phyloP scores from a whole-genome alignment of 73 alveolate species.

The Paramecium octaurelia region DNA sequence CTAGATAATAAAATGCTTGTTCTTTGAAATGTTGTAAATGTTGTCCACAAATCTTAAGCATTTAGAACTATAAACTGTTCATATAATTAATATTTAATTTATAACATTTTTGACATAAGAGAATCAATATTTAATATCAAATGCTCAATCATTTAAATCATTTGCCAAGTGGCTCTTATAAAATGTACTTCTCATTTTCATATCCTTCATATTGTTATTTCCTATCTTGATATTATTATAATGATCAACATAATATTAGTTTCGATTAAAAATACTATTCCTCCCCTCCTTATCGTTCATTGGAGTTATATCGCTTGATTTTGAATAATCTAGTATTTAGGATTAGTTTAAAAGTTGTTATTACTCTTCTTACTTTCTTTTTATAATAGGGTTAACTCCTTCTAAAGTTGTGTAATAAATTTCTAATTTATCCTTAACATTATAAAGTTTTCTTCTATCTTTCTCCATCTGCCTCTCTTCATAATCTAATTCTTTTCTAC shows the following conservation, averaged over 20 bases:
- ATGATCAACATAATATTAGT: slow-evolving; percentile 5
- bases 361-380: neutral
- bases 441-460: neutral
- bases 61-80: neutral
- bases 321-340: neutral
- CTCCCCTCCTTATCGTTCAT: neutral
- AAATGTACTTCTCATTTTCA: neutral
- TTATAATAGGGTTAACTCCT: neutral
- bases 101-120: neutral
- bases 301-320: neutral
- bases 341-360: neutral
- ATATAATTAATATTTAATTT: neutral
- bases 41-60: neutral
- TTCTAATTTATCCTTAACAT: neutral
- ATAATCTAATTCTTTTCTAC: neutral
- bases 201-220: neutral
- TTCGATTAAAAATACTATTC: neutral
- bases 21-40: no score
- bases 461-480: neutral
- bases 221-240: neutral
- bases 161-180: neutral
- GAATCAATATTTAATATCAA: neutral
- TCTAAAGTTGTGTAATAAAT: neutral
- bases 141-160: neutral
- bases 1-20: no score